Conservation (phyloP, 768 basidiomycete species). For the Collybia sp. region DNA sequence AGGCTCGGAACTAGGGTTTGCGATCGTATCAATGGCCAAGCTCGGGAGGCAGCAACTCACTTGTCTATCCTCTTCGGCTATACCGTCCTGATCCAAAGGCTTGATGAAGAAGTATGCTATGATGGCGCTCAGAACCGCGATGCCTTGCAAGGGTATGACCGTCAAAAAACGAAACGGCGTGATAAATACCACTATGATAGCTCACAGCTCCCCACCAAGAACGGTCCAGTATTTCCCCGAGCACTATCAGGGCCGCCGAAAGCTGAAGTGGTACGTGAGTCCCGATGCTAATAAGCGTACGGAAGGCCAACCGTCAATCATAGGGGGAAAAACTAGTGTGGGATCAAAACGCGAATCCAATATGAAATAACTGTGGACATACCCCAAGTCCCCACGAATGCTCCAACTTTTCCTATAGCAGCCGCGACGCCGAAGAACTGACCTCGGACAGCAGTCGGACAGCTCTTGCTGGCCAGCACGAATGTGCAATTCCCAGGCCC, state of each 20-base stretch:
- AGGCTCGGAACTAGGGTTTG: conserved; percentile 64
- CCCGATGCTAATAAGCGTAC: background rate
- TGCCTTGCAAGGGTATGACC: conserved; percentile 24
- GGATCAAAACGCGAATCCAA: background rate
- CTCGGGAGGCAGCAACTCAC: conserved; percentile 27
- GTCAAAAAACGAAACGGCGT: background rate
- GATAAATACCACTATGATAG: background rate
- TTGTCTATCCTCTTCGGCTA: conserved; percentile 66
- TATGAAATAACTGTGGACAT: conserved; percentile 19
- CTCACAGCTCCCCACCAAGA: conserved; percentile 75
- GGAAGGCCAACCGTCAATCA: conserved; percentile 46
- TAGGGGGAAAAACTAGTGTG: conserved; percentile 53
- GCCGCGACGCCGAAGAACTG: conserved; percentile 87
- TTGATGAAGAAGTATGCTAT: conserved; percentile 69
- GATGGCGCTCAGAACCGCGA: conserved; percentile 74
- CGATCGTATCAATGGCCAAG: background rate
- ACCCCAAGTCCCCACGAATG: conserved; percentile 81
- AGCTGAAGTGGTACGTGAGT: conserved; percentile 26
- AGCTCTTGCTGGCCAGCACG: conserved; percentile 76
- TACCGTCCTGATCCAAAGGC: conserved; percentile 72
- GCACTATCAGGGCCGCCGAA: conserved; percentile 51
- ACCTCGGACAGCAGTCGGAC: conserved; percentile 80
- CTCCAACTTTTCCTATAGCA: conserved; percentile 79
- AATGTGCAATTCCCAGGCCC: conserved; percentile 81
- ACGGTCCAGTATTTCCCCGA: conserved; percentile 75